These are phyloP conservation scores for Cystobasidium ongulense DNA, from an alignment of 768 basidiomycete species.

Conservation along the genomic window DNA sequence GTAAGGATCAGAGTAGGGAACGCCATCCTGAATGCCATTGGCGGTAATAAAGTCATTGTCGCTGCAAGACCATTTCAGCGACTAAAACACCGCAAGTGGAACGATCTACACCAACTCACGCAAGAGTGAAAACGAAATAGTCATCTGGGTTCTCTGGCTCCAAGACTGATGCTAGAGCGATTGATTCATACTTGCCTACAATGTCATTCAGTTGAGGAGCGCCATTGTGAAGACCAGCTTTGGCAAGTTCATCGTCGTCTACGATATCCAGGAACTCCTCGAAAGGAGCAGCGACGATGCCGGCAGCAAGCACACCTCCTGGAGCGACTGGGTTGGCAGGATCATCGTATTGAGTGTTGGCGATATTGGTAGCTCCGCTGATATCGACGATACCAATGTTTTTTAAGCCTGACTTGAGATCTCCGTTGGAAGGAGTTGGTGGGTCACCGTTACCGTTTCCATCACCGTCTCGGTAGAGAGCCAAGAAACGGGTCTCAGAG, in stretches of 20 bases:
- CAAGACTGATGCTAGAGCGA: constrained; percentile 54
- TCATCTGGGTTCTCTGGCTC: constrained; percentile 56
- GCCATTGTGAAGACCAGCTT: constrained; percentile 56
- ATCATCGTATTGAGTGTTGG: constrained; percentile 52
- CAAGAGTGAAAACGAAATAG: constrained; percentile 60
- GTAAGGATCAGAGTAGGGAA: constrained; percentile 52
- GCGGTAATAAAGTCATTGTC: constrained; percentile 59
- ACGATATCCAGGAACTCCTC: constrained; percentile 55
- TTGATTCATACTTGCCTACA: constrained; percentile 61
- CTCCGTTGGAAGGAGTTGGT: constrained; percentile 52
- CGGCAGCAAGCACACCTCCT: constrained; percentile 50
- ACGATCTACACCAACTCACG: constrained; percentile 34
- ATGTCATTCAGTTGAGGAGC: constrained; percentile 44
- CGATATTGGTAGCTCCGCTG: constrained; percentile 57
- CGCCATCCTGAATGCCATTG: constrained; percentile 48
- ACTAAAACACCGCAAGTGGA: background rate
- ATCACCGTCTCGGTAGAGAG: constrained; percentile 53
- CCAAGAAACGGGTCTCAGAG: constrained; percentile 53
- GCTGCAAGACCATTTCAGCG: background rate
- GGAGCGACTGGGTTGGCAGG: constrained; percentile 53
- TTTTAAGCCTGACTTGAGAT: constrained; percentile 44
- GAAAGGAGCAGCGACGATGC: constrained; percentile 54
- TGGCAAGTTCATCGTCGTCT: constrained; percentile 53
- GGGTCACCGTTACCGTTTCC: constrained; percentile 55
- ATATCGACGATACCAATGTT: constrained; percentile 59